A percentile compares a stretch with the other conserved stretches of the same genome.
Evolutionary conservation across 2,329 filamentous ascomycete species (phyloP).

Genomic region (Penicillium frequentans): DNA sequence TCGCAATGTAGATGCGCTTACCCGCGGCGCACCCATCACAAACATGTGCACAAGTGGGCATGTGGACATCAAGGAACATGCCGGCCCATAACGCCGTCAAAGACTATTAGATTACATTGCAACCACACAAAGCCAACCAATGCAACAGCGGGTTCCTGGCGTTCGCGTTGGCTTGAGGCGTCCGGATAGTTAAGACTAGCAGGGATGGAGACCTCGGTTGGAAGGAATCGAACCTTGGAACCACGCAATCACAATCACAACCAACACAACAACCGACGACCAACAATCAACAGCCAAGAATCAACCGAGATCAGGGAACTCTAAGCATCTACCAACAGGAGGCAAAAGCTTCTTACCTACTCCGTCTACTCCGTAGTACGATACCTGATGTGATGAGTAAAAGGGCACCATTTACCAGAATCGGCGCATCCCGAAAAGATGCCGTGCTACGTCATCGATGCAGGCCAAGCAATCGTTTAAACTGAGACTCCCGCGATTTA

Average conservation of each 20-base stretch:
- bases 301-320: neutral
- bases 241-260: neutral
- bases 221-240: neutral
- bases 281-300: neutral
- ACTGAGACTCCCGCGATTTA: constrained; percentile 19
- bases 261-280: neutral
- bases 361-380: neutral
- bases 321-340: neutral
- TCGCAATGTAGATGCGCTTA: neutral
- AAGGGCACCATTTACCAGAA: neutral
- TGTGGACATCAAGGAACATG: neutral
- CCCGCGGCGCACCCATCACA: neutral
- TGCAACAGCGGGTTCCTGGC: neutral
- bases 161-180: neutral
- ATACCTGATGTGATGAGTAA: neutral
- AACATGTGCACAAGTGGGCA: neutral
- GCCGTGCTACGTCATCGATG: constrained; percentile 10
- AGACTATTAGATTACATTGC: neutral
- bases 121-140: neutral
- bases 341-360: neutral
- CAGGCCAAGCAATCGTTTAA: constrained; percentile 10
- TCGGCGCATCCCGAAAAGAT: neutral
- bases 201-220: neutral
- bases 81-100: neutral
- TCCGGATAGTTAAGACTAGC: neutral